Evolutionary conservation across 163 green algal species (phyloP), one percentile per base, ranked within the genome.

Genomic region (Scenedesmus sp.): DNA sequence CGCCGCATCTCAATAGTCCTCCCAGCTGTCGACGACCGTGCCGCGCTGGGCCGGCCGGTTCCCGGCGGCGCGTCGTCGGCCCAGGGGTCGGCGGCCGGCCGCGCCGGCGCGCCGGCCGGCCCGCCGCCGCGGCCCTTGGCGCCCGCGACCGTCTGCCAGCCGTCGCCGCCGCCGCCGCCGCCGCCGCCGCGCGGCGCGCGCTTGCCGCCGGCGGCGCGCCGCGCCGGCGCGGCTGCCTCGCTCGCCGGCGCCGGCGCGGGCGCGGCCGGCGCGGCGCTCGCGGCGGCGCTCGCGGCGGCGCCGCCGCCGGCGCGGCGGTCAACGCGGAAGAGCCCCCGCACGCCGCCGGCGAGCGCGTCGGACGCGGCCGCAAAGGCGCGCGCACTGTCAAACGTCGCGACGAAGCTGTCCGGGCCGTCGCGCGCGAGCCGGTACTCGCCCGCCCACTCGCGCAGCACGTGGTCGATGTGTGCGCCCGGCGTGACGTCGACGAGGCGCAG

Each of bases 261-360:
- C n/a, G 50, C 60, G 31, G 60, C 60, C 28, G 29, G 5, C 29
- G 31, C 33, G 11, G 22, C 60, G 29, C 34, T 17, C 20, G 24
- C 60, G 14, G 53, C 14, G 29, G 53, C 53, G 14, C 53, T 73
- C 63, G n/a, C n/a, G n/a, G n/a, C n/a, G n/a, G n/a, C n/a, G n/a
- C n/a, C n/a, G n/a, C n/a, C n/a, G n/a, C 5, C 11, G 15, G 58
- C 15, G 28, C 24, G 33, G 22, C 64, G 74, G 5, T 90, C 84
- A 0, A 92, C 66, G 15, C 80, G 65, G 81, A 93, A 93, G 62
- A 89, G 58, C 17, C 88, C 88, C 4, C 87, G 67, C 26, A 93
- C 78, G 48, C 88, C 88, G 15, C 88, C 88, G 7, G 85, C 88
- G 13, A 92, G 60, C 7, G 50, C 18, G 36, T 87, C 73, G 34